phyloP scores from a whole-genome alignment of 192 early-diverging fungal genomes.

The Cetraspora pellucida region DNA sequence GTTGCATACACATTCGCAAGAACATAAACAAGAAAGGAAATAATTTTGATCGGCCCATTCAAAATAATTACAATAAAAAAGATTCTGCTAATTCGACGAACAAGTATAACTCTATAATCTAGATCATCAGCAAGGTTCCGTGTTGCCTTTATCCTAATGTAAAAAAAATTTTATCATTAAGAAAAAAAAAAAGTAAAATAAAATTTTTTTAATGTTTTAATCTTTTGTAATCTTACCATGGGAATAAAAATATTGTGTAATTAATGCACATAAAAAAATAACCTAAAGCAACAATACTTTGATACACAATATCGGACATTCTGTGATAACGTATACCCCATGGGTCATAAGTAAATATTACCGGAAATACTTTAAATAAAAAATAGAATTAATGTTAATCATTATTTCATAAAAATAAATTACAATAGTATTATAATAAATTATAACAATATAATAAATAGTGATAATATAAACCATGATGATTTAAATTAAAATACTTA shows the following conservation, averaged over 20 bases:
- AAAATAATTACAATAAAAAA: not conserved
- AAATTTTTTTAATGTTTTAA: not conserved
- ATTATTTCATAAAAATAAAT: not conserved
- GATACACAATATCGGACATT: not conserved
- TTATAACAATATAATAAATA: not conserved
- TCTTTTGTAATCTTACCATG: not conserved
- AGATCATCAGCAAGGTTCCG: not conserved
- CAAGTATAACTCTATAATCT: not conserved
- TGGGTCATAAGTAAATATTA: constrained; percentile 1
- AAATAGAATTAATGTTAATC: not conserved
- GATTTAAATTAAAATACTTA: not conserved
- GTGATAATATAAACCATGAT: not conserved
- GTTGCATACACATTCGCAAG: not conserved
- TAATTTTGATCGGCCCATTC: not conserved
- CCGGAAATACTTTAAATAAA: not conserved
- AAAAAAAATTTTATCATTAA: not conserved
- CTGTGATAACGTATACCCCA: not conserved
- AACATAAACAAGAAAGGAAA: not conserved
- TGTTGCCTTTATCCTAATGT: constrained; percentile 6
- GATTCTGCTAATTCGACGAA: not conserved
- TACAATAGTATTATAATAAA: not conserved
- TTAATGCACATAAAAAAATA: not conserved
- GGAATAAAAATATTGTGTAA: constrained; percentile 7
- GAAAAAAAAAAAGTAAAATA: not conserved
- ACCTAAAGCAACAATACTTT: not conserved